Percentiles rank a stretch among this genome's conserved stretches.
These are phyloP conservation scores for Spathaspora arborariae DNA, from an alignment of 805 yeast species.

Conservation along the genomic window DNA sequence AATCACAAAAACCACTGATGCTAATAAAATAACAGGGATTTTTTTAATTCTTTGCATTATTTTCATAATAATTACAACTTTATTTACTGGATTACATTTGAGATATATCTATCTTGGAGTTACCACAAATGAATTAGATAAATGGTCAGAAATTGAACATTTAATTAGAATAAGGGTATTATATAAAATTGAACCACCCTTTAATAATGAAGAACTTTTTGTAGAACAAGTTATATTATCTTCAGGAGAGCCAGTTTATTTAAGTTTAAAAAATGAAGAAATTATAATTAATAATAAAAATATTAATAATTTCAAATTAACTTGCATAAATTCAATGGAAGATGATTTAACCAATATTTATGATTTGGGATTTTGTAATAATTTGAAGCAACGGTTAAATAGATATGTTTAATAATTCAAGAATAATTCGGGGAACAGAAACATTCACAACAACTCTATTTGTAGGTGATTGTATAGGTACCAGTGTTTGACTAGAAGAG, in stretches of 20 bases:
- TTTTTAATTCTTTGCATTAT: slow-evolving; percentile 37
- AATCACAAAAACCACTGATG: slow-evolving; percentile 22
- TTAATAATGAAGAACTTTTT: slow-evolving; percentile 12
- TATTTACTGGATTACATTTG: slow-evolving; percentile 45
- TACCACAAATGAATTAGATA: slow-evolving; percentile 70
- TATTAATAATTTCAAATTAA: slow-evolving; percentile 9
- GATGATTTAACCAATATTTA: slow-evolving; percentile 41
- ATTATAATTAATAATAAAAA: slow-evolving; percentile 14
- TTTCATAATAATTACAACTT: slow-evolving; percentile 31
- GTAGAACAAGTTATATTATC: slow-evolving; percentile 19
- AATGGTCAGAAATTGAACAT: slow-evolving; percentile 65
- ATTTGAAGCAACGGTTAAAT: slow-evolving; percentile 28
- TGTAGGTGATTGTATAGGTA: background rate
- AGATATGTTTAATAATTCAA: background rate
- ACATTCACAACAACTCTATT: background rate
- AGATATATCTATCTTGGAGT: slow-evolving; percentile 58
- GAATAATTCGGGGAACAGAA: background rate
- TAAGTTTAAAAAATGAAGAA: slow-evolving; percentile 24
- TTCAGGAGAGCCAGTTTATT: slow-evolving; percentile 18
- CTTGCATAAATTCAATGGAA: slow-evolving; percentile 21
- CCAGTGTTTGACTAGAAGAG: background rate
- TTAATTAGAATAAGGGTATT: slow-evolving; percentile 29
- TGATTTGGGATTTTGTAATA: slow-evolving; percentile 46
- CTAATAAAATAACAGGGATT: slow-evolving; percentile 39
- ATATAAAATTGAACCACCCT: slow-evolving; percentile 15